Base-by-base conservation (phyloP, 768 basidiomycete species). In the Lactarius tabidus region DNA sequence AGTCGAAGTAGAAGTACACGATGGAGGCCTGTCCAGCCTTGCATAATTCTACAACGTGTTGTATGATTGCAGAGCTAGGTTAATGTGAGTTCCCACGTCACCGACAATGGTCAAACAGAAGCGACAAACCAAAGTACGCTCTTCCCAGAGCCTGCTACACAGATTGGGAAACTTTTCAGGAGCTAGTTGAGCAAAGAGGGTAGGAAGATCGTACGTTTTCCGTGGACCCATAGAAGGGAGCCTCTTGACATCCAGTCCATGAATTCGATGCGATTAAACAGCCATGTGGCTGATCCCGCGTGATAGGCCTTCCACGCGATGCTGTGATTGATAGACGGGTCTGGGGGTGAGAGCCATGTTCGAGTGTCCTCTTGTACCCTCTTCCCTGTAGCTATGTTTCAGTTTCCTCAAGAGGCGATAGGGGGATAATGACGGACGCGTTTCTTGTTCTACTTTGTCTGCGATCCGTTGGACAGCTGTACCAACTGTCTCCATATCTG, bases 291-390 rank as follows among this genome's bases (percentile, higher is more conserved):
- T 3, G 60, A 41, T 17, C n/a, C 52, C 6, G 18, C 0, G 12
- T 41, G 36, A 31, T 9, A 38, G 3, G 1, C 2, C 9, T 41
- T 35, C 7, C 38, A 33, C 1, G 38, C 60, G n/a, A 23, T 39
- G 18, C 28, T 26, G 52, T 61, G 52, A 31, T 61, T 61, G n/a
- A 41, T n/a, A 7, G 52, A 61, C 7, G 60, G 52, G 18, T 61
- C 52, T 54, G 60, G 52, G 8, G 60, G 60, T n/a, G 48, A 53
- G 4, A 61, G 17, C 60, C 60, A 61, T 18, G 28, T 6, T 26
- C 18, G n/a, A 15, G 23, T 10, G 17, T 26, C 38, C 31, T 18
- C 10, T 55, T 14, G 38, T 18, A 26, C 38, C 31, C 5, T 14
- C 14, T 45, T 45, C 28, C 41, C 63, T 59, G 58, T n/a, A 15